Evolutionary conservation across 805 yeast species (phyloP).

Genomic region (Myxozyma udenii): DNA sequence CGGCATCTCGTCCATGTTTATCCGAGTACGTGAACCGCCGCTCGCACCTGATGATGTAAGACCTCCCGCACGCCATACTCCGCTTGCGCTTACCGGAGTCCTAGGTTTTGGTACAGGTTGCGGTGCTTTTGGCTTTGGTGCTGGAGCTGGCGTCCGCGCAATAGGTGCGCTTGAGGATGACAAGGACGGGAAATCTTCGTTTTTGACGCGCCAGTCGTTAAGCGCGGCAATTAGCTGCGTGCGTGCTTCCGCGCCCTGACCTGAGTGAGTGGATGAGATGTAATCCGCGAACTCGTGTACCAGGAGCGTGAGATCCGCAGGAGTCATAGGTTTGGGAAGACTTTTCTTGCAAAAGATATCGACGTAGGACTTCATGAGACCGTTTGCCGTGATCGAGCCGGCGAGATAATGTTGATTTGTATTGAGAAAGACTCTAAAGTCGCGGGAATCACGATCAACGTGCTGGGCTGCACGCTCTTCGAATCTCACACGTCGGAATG

Average conservation of each 20-base stretch:
- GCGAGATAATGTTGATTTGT: constrained; percentile 11
- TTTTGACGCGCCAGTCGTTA: constrained; percentile 1
- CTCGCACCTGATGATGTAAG: background rate
- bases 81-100: too few species aligned
- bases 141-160: background rate
- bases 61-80: too few species aligned
- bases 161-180: background rate
- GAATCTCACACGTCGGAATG: constrained; percentile 9
- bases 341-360: constrained; percentile 11
- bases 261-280: constrained; percentile 1
- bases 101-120: too few species aligned
- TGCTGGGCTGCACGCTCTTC: constrained; percentile 24
- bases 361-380: constrained; percentile 16
- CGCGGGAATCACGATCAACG: constrained; percentile 8
- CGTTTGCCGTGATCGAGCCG: constrained; percentile 13
- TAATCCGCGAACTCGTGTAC: constrained; percentile 25
- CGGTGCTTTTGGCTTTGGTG: background rate
- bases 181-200: too few species aligned
- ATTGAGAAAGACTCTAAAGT: constrained; percentile 12
- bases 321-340: background rate
- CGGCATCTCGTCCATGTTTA: background rate
- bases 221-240: constrained; percentile 13
- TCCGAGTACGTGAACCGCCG: background rate
- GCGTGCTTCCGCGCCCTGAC: background rate
- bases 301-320: constrained; percentile 16